These are phyloP conservation scores for Neonectria faginata DNA, from an alignment of 2,329 filamentous ascomycete genomes.

Conservation along the genomic window DNA sequence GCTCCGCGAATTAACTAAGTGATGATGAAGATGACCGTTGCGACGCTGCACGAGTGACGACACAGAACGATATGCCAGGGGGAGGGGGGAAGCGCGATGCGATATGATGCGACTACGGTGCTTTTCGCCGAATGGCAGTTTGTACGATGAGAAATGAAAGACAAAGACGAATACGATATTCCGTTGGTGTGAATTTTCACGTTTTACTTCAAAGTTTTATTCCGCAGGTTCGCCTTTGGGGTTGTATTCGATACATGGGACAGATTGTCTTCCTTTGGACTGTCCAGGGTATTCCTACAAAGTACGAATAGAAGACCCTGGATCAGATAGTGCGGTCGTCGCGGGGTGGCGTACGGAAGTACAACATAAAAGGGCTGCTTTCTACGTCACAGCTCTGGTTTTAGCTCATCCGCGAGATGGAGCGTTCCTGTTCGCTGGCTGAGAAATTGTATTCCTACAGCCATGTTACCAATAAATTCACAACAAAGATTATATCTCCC, in stretches of 20 bases:
- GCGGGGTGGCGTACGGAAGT: constrained; percentile 2
- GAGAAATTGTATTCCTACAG: constrained; percentile 4
- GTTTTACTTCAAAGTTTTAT: background rate
- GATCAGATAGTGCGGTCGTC: background rate
- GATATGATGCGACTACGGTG: constrained; percentile 1
- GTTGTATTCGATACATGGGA: background rate
- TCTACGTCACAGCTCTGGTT: background rate
- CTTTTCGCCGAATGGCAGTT: background rate
- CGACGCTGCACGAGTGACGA: constrained; percentile 7
- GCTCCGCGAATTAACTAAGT: constrained; percentile 10
- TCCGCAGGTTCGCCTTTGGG: background rate
- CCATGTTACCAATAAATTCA: background rate
- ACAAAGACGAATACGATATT: background rate
- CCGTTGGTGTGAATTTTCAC: background rate
- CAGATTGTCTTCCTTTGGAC: background rate
- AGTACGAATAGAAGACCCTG: background rate
- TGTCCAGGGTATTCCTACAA: background rate
- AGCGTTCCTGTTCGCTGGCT: background rate
- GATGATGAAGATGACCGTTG: background rate
- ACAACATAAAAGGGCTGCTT: background rate
- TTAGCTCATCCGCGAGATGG: background rate
- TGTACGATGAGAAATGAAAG: constrained; percentile 4
- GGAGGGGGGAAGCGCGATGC: background rate
- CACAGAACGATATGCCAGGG: background rate
- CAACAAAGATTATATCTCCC: background rate